Conservation (phyloP, 2,329 filamentous ascomycete genomes). For the Didymellaceae sp. region DNA sequence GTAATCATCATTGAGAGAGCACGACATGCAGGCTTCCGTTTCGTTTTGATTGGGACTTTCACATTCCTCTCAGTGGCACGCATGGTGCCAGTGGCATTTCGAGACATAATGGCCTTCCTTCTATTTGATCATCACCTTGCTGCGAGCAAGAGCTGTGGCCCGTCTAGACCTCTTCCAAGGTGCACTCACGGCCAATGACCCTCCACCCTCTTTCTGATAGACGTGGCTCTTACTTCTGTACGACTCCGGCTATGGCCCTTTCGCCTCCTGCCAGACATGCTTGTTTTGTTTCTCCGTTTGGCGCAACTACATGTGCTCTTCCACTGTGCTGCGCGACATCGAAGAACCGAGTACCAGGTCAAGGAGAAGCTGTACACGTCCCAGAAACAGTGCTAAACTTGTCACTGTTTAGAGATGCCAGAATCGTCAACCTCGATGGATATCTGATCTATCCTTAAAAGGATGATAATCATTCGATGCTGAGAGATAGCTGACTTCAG, state of each 20-base stretch:
- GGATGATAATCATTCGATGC: too few relatives aligned
- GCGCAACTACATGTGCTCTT: background rate
- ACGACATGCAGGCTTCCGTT: conserved; percentile 15
- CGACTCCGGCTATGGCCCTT: background rate
- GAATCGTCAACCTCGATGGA: too few relatives aligned
- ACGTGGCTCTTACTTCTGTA: conserved; percentile 3
- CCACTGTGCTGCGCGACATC: conserved; percentile 6
- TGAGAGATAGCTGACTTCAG: too few relatives aligned
- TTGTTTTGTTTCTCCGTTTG: background rate
- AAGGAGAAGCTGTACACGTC: conserved; percentile 1
- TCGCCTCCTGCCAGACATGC: background rate
- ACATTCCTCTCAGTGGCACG: conserved; percentile 5
- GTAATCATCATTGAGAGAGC: conserved; percentile 11
- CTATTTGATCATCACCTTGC: conserved; percentile 4
- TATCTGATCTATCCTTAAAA: too few relatives aligned
- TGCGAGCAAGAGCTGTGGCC: background rate
- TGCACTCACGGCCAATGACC: conserved; percentile 12
- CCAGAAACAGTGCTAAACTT: background rate
- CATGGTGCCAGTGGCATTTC: background rate
- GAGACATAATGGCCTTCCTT: background rate
- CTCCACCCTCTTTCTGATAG: conserved; percentile 9
- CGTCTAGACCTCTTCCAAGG: conserved; percentile 1
- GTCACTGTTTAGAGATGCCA: too few relatives aligned
- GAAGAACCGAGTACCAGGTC: conserved; percentile 14
- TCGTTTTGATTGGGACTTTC: conserved; percentile 8